phyloP scores from a whole-genome alignment of 2,329 filamentous ascomycete species.

The Epichloe sylvatica region DNA sequence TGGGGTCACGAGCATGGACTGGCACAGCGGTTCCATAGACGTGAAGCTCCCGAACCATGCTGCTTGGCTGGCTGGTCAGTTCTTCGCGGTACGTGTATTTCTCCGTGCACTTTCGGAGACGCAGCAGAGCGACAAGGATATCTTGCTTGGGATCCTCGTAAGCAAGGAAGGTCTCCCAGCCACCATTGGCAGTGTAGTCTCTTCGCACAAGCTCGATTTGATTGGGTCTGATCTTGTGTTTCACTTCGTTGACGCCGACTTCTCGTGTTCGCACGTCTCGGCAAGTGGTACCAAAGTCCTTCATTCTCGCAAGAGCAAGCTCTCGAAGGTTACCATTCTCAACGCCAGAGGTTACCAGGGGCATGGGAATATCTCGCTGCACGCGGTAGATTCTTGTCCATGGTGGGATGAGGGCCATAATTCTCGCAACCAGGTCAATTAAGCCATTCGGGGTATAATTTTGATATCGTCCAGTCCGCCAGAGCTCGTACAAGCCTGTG shows the following conservation, averaged over 20 bases:
- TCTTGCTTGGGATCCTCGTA: slow-evolving; percentile 99
- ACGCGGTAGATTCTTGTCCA: slow-evolving; percentile 99
- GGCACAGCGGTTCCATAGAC: slow-evolving; percentile 97
- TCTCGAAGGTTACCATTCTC: slow-evolving; percentile 96
- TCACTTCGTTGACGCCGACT: slow-evolving; percentile 97
- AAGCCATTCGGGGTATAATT: slow-evolving; percentile 97
- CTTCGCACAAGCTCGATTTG: slow-evolving; percentile 90
- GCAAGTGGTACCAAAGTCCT: slow-evolving; percentile 94
- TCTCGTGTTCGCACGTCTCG: slow-evolving; percentile 92
- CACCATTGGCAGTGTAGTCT: slow-evolving; percentile 89
- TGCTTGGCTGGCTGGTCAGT: slow-evolving; percentile 72
- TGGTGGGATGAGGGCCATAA: slow-evolving; percentile 82
- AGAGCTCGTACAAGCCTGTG: slow-evolving; percentile 91
- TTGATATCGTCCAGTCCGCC: slow-evolving; percentile 92
- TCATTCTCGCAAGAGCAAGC: slow-evolving; percentile 90
- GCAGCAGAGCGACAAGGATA: slow-evolving; percentile 81
- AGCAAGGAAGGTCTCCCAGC: slow-evolving; percentile 96
- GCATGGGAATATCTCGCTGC: slow-evolving; percentile 99
- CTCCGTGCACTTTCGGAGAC: slow-evolving; percentile 77
- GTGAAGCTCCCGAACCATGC: slow-evolving; percentile 84
- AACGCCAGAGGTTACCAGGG: slow-evolving; percentile 92
- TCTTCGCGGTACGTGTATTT: slow-evolving; percentile 89
- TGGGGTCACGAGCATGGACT: slow-evolving; percentile 83
- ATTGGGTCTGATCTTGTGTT: slow-evolving; percentile 93
- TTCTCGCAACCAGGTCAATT: slow-evolving; percentile 91